phyloP scores from a whole-genome alignment of 306 rosid genomes.

The Urtica urens region DNA sequence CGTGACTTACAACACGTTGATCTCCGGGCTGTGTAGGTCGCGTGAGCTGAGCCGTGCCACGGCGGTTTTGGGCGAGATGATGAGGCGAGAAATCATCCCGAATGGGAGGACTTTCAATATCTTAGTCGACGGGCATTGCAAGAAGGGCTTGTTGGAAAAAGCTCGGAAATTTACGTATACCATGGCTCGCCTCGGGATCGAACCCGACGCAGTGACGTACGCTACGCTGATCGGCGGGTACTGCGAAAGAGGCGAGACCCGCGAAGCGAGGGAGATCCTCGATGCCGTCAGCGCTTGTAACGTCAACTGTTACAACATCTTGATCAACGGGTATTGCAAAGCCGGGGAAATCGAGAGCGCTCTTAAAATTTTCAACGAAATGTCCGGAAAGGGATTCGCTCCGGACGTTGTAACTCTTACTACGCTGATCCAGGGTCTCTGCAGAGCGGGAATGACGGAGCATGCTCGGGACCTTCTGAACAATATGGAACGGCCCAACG shows the following conservation, averaged over 20 bases:
- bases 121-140: background rate
- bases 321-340: slow-evolving; percentile 1
- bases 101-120: slow-evolving; percentile 19
- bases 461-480: slow-evolving; percentile 1
- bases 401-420: background rate
- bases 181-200: slow-evolving; percentile 6
- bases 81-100: slow-evolving; percentile 12
- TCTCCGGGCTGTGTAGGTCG: slow-evolving; percentile 18
- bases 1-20: background rate
- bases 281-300: slow-evolving; percentile 6
- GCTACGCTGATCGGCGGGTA: slow-evolving; percentile 30
- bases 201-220: slow-evolving; percentile 17
- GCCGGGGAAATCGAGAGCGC: background rate
- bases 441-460: background rate
- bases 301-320: background rate
- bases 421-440: background rate
- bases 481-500: slow-evolving; percentile 4
- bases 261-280: slow-evolving; percentile 21
- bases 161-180: background rate
- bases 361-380: background rate
- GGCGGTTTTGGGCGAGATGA: slow-evolving; percentile 27
- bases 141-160: background rate
- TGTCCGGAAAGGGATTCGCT: background rate
- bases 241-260: slow-evolving; percentile 7
- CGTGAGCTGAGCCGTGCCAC: slow-evolving; percentile 18